Evolutionary conservation across 1,284 basidiomycete genomes (phyloP).

Genomic region (Thelephora terrestris): DNA sequence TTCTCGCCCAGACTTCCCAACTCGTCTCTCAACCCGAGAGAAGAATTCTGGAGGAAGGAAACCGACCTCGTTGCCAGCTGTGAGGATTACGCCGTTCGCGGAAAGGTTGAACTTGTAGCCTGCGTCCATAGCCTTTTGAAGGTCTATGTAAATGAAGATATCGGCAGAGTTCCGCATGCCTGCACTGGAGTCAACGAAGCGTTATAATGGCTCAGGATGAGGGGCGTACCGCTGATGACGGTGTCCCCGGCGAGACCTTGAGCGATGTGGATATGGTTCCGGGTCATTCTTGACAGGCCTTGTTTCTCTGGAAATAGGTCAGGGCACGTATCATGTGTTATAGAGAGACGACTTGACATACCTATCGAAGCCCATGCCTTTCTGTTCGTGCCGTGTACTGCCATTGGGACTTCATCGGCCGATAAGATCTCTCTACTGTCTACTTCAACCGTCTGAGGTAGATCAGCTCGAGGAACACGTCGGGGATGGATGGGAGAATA

Average conservation of each 20-base stretch:
- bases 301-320: slow-evolving; percentile 28
- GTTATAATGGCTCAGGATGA: neutral
- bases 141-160: slow-evolving; percentile 68
- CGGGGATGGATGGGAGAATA: slow-evolving; percentile 19
- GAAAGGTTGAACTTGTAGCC: slow-evolving; percentile 70
- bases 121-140: slow-evolving; percentile 58
- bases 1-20: slow-evolving; percentile 12
- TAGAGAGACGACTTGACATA: slow-evolving; percentile 21
- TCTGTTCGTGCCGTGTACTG: slow-evolving; percentile 69
- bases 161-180: slow-evolving; percentile 72
- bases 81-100: slow-evolving; percentile 77
- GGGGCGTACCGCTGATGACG: slow-evolving; percentile 60
- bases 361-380: slow-evolving; percentile 67
- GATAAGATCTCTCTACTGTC: slow-evolving; percentile 56
- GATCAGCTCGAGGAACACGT: neutral
- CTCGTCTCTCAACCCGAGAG: slow-evolving; percentile 39
- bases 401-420: slow-evolving; percentile 56
- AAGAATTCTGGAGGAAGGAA: slow-evolving; percentile 53
- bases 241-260: slow-evolving; percentile 53
- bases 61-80: slow-evolving; percentile 55
- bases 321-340: slow-evolving; percentile 3
- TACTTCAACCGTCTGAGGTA: slow-evolving; percentile 47
- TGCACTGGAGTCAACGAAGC: slow-evolving; percentile 17
- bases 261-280: slow-evolving; percentile 86
- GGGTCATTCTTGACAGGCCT: slow-evolving; percentile 76